These are phyloP conservation scores for Xylaria sp. DNA, from an alignment of 2,329 filamentous ascomycete species.

Conservation along the genomic window DNA sequence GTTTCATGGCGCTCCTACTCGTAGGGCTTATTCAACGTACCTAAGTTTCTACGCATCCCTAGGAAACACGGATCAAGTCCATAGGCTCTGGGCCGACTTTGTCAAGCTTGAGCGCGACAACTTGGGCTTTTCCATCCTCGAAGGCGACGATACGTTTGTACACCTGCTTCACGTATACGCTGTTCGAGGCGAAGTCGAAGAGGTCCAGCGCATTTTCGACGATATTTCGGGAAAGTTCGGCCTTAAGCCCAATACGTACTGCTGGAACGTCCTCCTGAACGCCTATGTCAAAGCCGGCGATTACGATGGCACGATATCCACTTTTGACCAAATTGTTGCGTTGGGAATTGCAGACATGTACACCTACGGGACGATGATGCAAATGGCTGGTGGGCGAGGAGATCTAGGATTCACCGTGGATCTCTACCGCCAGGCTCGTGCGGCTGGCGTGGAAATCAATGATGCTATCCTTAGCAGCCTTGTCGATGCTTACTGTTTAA, in stretches of 20 bases:
- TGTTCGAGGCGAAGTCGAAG: slow-evolving; percentile 63
- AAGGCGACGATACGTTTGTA: slow-evolving; percentile 46
- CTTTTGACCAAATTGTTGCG: slow-evolving; percentile 63
- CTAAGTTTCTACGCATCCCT: slow-evolving; percentile 51
- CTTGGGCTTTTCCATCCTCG: slow-evolving; percentile 36
- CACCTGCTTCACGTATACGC: slow-evolving; percentile 74
- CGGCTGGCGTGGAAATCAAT: slow-evolving; percentile 52
- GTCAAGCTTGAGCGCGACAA: slow-evolving; percentile 38
- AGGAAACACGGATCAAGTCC: slow-evolving; percentile 51
- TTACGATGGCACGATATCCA: slow-evolving; percentile 64
- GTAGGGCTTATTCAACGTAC: slow-evolving; percentile 51
- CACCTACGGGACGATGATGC: slow-evolving; percentile 75
- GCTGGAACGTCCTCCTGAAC: slow-evolving; percentile 79
- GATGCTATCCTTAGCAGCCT: slow-evolving; percentile 64
- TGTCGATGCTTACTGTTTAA: slow-evolving; percentile 68
- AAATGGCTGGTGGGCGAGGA: slow-evolving; percentile 69
- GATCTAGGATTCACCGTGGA: slow-evolving; percentile 71
- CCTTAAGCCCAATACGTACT: slow-evolving; percentile 58
- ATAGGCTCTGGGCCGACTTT: slow-evolving; percentile 50
- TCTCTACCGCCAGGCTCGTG: slow-evolving; percentile 65
- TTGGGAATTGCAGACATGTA: slow-evolving; percentile 58
- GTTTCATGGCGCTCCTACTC: slow-evolving; percentile 43
- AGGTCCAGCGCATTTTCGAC: slow-evolving; percentile 63
- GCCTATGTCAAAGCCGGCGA: slow-evolving; percentile 69
- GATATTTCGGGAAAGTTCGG: slow-evolving; percentile 60